Evolutionary conservation across 306 rosid genomes (phyloP), one percentile per base, ranked within the genome.

Genomic region (Malus fusca): DNA sequence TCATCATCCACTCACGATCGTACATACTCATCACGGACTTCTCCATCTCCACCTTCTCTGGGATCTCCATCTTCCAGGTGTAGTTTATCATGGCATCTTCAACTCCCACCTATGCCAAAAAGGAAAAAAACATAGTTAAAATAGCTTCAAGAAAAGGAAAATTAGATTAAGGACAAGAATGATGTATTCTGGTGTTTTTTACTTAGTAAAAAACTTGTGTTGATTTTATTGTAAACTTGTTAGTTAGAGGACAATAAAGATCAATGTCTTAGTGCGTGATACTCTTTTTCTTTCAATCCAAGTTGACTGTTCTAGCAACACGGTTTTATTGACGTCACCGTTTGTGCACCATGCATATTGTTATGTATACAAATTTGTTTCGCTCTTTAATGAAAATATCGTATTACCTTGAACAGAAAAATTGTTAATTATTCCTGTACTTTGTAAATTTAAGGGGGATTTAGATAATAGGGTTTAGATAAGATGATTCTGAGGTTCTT

Each of bases 1-100:
- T 81, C 89, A 42, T 79, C 85, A 66, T 73, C 78, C 88, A 80
- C 79, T 84, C 91, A 82, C 75, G 80, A 73, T 84, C 85, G 78
- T 71, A 69, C 72, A 73, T 43, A 75, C 78, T 83, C 79, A 72
- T 68, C 66, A 58, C 75, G 58, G 77, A 46, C 72, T 81, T 84
- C 81, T 85, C 88, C 83, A 71, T 75, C 83, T 81, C 69, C 43
- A 64, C 48, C 66, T 43, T 75, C 55, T 82, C 42, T 11, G 80
- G 80, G 70, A 68, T 75, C 33, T 69, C 78, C 69, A 77, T 78
- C 80, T 67, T 82, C 86, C 85, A 75, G 46, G 75, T 48, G 84
- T 64, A 66, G 76, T 75, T 83, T 64, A 75, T 73, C 69, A 64
- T 67, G 74, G 84, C 78, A 73, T 81, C 79, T 74, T 73, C 86